Conservation (phyloP, 257 asterid species). For the Voacanga thouarsii region DNA sequence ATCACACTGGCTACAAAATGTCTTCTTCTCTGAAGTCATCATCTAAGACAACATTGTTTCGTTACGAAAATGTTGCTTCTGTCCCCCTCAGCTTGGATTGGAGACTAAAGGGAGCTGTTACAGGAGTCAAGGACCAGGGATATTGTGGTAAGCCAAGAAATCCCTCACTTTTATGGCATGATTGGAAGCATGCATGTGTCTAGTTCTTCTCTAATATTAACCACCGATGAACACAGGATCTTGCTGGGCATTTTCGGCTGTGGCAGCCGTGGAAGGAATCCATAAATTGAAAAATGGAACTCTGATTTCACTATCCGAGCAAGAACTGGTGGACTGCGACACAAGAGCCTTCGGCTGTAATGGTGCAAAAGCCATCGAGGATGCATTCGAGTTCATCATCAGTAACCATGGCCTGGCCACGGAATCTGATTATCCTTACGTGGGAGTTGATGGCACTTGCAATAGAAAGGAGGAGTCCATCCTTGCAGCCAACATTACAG, state of each 20-base stretch:
- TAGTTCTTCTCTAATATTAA: too few relatives aligned
- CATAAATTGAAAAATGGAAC: neutral
- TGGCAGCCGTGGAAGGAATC: slow-evolving; percentile 15
- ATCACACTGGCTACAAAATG: neutral
- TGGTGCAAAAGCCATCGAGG: slow-evolving; percentile 3
- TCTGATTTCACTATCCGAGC: neutral
- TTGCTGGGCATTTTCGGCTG: slow-evolving; percentile 25
- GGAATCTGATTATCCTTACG: slow-evolving; percentile 32
- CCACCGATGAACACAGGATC: neutral
- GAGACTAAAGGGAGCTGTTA: neutral
- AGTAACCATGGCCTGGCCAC: neutral
- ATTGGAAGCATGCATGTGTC: too few relatives aligned
- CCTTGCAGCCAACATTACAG: slow-evolving; percentile 25
- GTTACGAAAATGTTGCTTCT: neutral
- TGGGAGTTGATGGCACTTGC: slow-evolving; percentile 29
- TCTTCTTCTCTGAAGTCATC: too few relatives aligned
- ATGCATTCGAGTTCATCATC: neutral
- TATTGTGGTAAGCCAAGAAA: neutral
- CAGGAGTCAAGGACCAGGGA: neutral
- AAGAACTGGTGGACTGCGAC: slow-evolving; percentile 18
- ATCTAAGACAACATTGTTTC: neutral
- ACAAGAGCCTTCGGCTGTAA: slow-evolving; percentile 7
- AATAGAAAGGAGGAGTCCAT: slow-evolving; percentile 15
- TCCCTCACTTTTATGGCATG: too few relatives aligned
- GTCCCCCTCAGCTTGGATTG: slow-evolving; percentile 11